phyloP scores from a whole-genome alignment of 352 stramenopile genomes.

The Lagenidium giganteum region DNA sequence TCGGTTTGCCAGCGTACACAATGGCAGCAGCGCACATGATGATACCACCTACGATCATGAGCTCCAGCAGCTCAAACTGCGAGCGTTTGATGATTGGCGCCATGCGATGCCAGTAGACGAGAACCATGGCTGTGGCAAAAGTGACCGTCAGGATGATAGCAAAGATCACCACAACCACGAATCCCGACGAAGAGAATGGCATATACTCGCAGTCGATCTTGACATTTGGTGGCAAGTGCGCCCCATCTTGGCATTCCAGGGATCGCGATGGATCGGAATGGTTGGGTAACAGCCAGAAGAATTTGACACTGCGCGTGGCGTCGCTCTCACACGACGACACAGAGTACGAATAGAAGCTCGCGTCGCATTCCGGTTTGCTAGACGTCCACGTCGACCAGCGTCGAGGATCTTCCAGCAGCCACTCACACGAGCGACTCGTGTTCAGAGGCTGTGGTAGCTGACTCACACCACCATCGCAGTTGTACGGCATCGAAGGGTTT shows the following conservation, averaged over 20 bases:
- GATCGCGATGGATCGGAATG: slow-evolving; percentile 11
- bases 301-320: slow-evolving; percentile 21
- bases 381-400: slow-evolving; percentile 31
- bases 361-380: slow-evolving; percentile 27
- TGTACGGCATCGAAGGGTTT: slow-evolving; percentile 25
- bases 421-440: slow-evolving; percentile 43
- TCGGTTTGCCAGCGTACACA: slow-evolving; percentile 17
- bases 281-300: slow-evolving; percentile 30
- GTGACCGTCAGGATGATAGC: slow-evolving; percentile 5
- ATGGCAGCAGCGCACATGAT: slow-evolving; percentile 17
- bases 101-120: slow-evolving; percentile 18
- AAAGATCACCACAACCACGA: slow-evolving; percentile 14
- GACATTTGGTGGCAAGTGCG: neutral
- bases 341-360: slow-evolving; percentile 34
- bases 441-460: slow-evolving; percentile 16
- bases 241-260: slow-evolving; percentile 21
- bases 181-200: neutral
- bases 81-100: slow-evolving; percentile 31
- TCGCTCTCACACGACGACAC: slow-evolving; percentile 24
- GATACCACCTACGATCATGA: slow-evolving; percentile 24
- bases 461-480: slow-evolving; percentile 32
- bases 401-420: slow-evolving; percentile 19
- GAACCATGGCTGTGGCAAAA: slow-evolving; percentile 12
- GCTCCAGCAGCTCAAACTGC: slow-evolving; percentile 25
- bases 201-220: slow-evolving; percentile 12